Conservation (phyloP, 495 filamentous ascomycete genomes). For the Hypoxylon lenormandii region DNA sequence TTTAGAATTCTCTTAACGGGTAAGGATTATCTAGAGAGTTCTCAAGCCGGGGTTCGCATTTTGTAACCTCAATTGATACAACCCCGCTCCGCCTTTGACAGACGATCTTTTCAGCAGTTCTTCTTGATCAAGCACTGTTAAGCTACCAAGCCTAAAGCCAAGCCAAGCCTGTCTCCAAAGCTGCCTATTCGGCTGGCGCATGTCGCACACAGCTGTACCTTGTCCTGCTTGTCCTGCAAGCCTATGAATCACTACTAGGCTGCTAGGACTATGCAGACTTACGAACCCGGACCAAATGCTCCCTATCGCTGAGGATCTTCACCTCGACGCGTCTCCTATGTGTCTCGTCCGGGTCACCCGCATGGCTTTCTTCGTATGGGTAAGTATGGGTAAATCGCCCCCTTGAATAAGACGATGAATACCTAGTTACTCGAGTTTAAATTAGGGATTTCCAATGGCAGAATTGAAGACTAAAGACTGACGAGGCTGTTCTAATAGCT, state of each 20-base stretch:
- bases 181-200: neutral
- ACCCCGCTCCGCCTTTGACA: too few relatives aligned
- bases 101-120: too few relatives aligned
- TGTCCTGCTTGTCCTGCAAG: conserved; percentile 4
- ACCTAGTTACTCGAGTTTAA: conserved; percentile 4
- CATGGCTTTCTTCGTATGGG: neutral
- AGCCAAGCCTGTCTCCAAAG: conserved; percentile 8
- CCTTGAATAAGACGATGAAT: neutral
- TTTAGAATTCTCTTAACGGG: too few relatives aligned
- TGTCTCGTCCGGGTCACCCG: conserved; percentile 13
- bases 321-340: conserved; percentile 18
- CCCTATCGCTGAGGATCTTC: conserved; percentile 20
- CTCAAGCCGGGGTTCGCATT: too few relatives aligned
- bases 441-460: too few relatives aligned
- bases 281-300: conserved; percentile 31
- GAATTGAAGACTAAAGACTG: too few relatives aligned
- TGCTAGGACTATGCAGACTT: conserved; percentile 3
- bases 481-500: too few relatives aligned
- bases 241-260: conserved; percentile 8
- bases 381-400: neutral
- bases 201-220: too few relatives aligned
- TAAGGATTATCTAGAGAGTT: too few relatives aligned
- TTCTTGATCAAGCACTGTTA: too few relatives aligned
- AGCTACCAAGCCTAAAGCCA: too few relatives aligned
- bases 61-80: too few relatives aligned